These are phyloP conservation scores for Podospora conica DNA, from an alignment of 495 filamentous ascomycete species.

Conservation along the genomic window DNA sequence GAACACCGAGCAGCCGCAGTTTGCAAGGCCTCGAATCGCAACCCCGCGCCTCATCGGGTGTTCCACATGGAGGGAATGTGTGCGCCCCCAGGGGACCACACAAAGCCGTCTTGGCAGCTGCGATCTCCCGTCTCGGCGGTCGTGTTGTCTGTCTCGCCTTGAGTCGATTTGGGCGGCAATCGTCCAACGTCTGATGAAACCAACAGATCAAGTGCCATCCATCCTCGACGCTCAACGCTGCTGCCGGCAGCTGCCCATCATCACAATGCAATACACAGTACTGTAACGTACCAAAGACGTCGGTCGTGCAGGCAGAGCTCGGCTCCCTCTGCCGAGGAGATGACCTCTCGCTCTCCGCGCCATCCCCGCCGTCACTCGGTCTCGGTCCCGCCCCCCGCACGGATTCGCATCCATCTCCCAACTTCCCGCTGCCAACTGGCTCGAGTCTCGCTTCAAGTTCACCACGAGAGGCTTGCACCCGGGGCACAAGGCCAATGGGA, in stretches of 20 bases:
- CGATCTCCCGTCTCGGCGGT: conserved; percentile 30
- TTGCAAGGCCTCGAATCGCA: not conserved
- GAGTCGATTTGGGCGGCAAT: conserved; percentile 11
- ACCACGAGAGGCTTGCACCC: not conserved
- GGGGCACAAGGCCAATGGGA: conserved; percentile 3
- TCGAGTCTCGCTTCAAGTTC: not conserved
- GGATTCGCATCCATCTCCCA: not conserved
- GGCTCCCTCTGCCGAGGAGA: conserved; percentile 4
- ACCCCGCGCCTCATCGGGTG: not conserved
- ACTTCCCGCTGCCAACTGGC: not conserved
- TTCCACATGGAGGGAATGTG: not conserved
- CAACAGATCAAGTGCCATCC: conserved; percentile 7
- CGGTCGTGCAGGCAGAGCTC: not conserved
- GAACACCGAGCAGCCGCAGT: not conserved
- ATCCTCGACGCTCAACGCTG: not conserved
- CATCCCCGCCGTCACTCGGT: not conserved
- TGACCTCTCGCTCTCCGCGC: not conserved
- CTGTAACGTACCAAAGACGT: not conserved
- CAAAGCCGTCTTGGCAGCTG: conserved; percentile 16
- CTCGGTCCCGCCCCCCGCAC: not conserved
- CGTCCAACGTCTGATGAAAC: conserved; percentile 7
- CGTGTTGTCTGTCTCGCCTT: conserved; percentile 20
- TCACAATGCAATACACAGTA: not conserved
- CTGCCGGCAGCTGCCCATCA: not conserved
- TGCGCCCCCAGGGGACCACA: not conserved